Evolutionary conservation across 352 stramenopile genomes (phyloP), one percentile per base, ranked within the genome.

Genomic region (Phytophthora foliorum): DNA sequence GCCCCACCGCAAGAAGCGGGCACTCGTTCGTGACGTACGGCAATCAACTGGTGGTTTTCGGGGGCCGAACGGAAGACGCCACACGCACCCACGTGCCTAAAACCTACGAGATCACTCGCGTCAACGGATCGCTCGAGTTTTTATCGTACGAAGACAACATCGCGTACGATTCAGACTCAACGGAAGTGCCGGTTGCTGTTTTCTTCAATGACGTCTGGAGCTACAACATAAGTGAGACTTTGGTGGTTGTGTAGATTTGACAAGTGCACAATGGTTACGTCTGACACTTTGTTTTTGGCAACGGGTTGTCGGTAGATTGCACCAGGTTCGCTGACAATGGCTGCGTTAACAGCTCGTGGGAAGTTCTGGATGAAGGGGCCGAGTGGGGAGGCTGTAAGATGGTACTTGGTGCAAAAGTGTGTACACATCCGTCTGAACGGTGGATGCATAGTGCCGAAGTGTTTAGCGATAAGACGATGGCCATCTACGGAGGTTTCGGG

Each of bases 201-300:
- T 97, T 93, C 31, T 98, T 97, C 81, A 99, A 99, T 64, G 97
- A 99, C 70, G 81, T 99, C 32, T 99, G 97, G 96, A 89, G 87
- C 65, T 99, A 99, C 77, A 88, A 99, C 53, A 91, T 98, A 19
- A 94, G 88, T 92, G 55, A 63, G 55, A 55, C 32, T 53, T 42
- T 27, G 11, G 25, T 46, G 3, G 5, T 53, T 67, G 38, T 56
- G 19, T 46, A 34, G 17, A 49, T 34, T 21, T 45, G 6, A 45
- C 16, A 45, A 45, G 16, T 22, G 14, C 17, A 41, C n/a, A n/a
- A 39, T 39, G 38, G 17, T 44, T 27, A 50, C 25, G 22, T 63
- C 21, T 48, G 14, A 65, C 22, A 61, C 41, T 13, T 48, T 19
- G 50, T 29, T 52, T 34, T 34, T 34, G 29, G 29, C 29, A 29